Percentiles rank a stretch among this genome's conserved stretches.
Conservation (phyloP, 805 yeast species). For the Trichomonascus vanleenenianus region DNA sequence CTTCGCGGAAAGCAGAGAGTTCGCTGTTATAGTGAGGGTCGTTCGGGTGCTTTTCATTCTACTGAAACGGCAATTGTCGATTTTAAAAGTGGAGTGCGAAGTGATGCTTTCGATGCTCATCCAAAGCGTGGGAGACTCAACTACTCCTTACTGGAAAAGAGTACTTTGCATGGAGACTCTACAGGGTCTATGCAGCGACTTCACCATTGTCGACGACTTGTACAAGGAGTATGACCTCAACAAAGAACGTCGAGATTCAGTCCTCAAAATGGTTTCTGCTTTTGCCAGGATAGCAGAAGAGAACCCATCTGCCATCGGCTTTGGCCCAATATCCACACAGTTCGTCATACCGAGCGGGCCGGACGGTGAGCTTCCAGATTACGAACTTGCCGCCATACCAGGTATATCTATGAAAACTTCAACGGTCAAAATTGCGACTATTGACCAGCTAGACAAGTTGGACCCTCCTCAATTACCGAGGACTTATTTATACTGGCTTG, state of each 20-base stretch:
- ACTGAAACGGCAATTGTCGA: constrained; percentile 50
- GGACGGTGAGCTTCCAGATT: constrained; percentile 6
- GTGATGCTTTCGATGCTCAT: constrained; percentile 69
- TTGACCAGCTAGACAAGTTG: constrained; percentile 73
- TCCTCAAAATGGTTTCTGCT: constrained; percentile 46
- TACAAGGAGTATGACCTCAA: constrained; percentile 56
- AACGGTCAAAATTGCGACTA: constrained; percentile 43
- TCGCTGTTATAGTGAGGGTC: constrained; percentile 66
- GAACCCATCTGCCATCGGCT: constrained; percentile 28
- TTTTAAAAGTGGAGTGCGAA: constrained; percentile 70
- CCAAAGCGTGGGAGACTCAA: constrained; percentile 55
- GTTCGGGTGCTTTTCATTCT: constrained; percentile 62
- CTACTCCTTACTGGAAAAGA: constrained; percentile 65
- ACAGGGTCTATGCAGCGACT: constrained; percentile 51
- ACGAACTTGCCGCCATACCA: constrained; percentile 5
- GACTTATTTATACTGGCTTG: constrained; percentile 53
- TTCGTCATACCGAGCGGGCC: constrained; percentile 10
- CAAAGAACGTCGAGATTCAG: constrained; percentile 50
- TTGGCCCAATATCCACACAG: constrained; percentile 11
- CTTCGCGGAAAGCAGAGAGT: constrained; percentile 50
- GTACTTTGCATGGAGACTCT: constrained; percentile 68
- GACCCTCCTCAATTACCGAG: constrained; percentile 67
- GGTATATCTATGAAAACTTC: constrained; percentile 28
- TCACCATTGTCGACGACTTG: constrained; percentile 41
- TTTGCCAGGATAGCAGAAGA: constrained; percentile 34